A percentile compares a stretch with the other conserved stretches of the same genome.
phyloP scores from a whole-genome alignment of 768 basidiomycete species.

The Hemileccinum rubropunctum region DNA sequence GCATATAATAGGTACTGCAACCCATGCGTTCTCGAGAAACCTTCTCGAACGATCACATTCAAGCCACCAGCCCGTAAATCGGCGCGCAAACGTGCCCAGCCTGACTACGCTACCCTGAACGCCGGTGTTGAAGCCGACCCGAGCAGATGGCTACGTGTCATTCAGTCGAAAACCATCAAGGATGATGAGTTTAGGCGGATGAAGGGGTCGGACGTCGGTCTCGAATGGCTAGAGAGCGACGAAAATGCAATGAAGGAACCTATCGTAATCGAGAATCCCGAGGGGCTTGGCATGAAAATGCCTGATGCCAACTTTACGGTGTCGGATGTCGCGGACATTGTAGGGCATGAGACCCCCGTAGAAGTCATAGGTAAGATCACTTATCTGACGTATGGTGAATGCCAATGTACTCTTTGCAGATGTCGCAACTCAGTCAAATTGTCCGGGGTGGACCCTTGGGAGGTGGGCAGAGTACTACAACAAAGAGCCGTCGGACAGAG shows the following conservation, averaged over 20 bases:
- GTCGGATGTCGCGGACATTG: slow-evolving; percentile 71
- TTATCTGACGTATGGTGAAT: slow-evolving; percentile 1
- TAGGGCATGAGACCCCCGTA: slow-evolving; percentile 76
- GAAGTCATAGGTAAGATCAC: slow-evolving; percentile 82
- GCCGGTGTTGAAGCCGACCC: slow-evolving; percentile 60
- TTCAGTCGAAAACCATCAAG: slow-evolving; percentile 65
- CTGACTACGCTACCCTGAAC: slow-evolving; percentile 79
- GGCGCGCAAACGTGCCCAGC: slow-evolving; percentile 65
- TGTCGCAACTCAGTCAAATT: slow-evolving; percentile 82
- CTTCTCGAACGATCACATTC: slow-evolving; percentile 63
- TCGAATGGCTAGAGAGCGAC: slow-evolving; percentile 75
- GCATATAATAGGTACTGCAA: slow-evolving; percentile 61
- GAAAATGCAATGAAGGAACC: slow-evolving; percentile 78
- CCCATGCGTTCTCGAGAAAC: slow-evolving; percentile 57
- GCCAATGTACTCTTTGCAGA: slow-evolving; percentile 42
- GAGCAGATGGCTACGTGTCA: slow-evolving; percentile 61
- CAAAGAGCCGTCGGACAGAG: slow-evolving; percentile 60
- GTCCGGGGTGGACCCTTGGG: slow-evolving; percentile 84
- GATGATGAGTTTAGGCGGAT: slow-evolving; percentile 64
- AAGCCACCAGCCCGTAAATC: slow-evolving; percentile 83
- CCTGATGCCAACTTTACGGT: slow-evolving; percentile 71
- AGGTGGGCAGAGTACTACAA: slow-evolving; percentile 90
- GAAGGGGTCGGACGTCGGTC: slow-evolving; percentile 61
- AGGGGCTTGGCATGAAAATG: slow-evolving; percentile 90
- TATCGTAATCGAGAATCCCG: slow-evolving; percentile 71